These are phyloP conservation scores for Collybiopsis luxurians DNA, from an alignment of 768 basidiomycete genomes.

Conservation along the genomic window DNA sequence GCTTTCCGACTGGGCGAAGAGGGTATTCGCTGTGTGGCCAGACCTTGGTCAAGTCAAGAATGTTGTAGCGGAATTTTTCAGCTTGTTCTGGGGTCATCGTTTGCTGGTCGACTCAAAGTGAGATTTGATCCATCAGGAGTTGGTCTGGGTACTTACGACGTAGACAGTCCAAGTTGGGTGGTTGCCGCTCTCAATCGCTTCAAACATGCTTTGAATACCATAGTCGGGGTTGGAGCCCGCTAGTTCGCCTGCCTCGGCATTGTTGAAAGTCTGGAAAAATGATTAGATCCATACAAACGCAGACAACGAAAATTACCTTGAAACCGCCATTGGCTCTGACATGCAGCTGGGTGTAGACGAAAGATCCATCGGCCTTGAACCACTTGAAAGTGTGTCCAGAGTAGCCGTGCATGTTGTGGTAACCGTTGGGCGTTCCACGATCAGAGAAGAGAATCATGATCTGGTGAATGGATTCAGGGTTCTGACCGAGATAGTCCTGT, in stretches of 20 bases:
- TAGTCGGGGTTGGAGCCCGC: conserved; percentile 83
- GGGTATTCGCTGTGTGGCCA: conserved; percentile 90
- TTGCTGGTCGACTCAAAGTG: conserved; percentile 48
- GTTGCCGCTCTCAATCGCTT: conserved; percentile 77
- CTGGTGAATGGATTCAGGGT: conserved; percentile 88
- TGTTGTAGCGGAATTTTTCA: conserved; percentile 85
- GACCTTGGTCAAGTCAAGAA: conserved; percentile 88
- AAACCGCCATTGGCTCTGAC: conserved; percentile 75
- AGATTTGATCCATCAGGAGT: not conserved
- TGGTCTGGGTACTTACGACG: conserved; percentile 48
- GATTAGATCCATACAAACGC: not conserved
- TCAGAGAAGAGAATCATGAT: conserved; percentile 92
- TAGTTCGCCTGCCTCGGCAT: conserved; percentile 60
- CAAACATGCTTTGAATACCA: conserved; percentile 73
- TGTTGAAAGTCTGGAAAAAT: conserved; percentile 61
- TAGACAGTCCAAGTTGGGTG: conserved; percentile 89
- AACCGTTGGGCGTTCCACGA: conserved; percentile 91
- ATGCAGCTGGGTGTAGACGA: conserved; percentile 88
- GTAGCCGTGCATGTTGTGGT: conserved; percentile 86
- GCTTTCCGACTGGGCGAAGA: conserved; percentile 83
- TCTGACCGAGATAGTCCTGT: conserved; percentile 85
- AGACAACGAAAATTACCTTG: conserved; percentile 46
- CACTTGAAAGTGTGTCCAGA: conserved; percentile 92
- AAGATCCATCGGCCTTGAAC: conserved; percentile 79
- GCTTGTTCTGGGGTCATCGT: conserved; percentile 93